Conservation (phyloP, 768 basidiomycete species). For the Paxillus involutus region DNA sequence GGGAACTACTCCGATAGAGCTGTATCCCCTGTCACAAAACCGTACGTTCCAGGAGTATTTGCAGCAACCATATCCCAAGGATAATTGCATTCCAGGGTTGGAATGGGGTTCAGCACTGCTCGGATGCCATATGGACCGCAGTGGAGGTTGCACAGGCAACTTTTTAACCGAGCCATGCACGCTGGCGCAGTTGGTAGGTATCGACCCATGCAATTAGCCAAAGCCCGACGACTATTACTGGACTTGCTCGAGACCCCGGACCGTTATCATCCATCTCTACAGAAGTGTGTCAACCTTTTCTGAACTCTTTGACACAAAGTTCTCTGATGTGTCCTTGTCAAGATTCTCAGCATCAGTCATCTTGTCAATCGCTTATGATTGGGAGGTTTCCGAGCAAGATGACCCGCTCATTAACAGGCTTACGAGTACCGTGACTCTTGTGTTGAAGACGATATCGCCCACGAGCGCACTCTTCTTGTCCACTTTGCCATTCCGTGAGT, state of each 20-base stretch:
- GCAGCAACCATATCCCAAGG: too few species aligned
- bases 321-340: background rate
- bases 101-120: slow-evolving; percentile 2
- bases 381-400: background rate
- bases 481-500: slow-evolving; percentile 6
- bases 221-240: background rate
- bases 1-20: slow-evolving; percentile 10
- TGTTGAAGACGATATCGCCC: background rate
- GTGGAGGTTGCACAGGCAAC: slow-evolving; percentile 14
- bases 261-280: background rate
- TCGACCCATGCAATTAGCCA: background rate
- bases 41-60: background rate
- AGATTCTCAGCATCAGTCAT: background rate
- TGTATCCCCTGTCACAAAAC: background rate
- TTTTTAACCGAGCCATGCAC: slow-evolving; percentile 8
- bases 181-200: background rate
- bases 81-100: background rate
- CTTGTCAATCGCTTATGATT: slow-evolving; percentile 1
- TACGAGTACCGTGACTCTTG: background rate
- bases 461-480: background rate
- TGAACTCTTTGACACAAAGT: background rate
- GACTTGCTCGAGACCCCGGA: background rate
- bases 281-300: background rate
- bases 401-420: background rate
- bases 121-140: slow-evolving; percentile 14